A percentile compares a stretch with the other conserved stretches of the same genome.
These are phyloP conservation scores for Coemansia sp. DNA, from an alignment of 192 early-diverging fungal species.

Conservation along the genomic window DNA sequence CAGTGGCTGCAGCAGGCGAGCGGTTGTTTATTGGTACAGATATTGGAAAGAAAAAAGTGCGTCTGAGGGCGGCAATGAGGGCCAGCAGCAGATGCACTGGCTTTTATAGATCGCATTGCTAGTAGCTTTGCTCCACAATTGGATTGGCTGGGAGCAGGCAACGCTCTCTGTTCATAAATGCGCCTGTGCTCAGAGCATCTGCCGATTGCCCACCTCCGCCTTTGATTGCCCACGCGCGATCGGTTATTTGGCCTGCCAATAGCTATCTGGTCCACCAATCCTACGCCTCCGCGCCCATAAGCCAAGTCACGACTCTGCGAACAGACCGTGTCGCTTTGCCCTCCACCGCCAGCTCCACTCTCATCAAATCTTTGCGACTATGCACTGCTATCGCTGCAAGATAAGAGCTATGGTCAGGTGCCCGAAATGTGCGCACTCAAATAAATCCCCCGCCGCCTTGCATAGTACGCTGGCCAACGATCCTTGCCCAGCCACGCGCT, in stretches of 20 bases:
- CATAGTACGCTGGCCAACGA: background rate
- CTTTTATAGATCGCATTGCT: background rate
- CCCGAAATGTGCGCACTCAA: slow-evolving; percentile 6
- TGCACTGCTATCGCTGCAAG: slow-evolving; percentile 7
- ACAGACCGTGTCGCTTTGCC: slow-evolving; percentile 5
- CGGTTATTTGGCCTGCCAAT: background rate
- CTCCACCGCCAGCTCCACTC: background rate
- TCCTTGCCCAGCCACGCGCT: background rate
- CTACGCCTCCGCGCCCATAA: background rate
- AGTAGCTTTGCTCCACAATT: background rate
- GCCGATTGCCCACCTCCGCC: slow-evolving; percentile 7
- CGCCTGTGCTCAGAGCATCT: background rate
- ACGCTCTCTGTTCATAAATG: slow-evolving; percentile 1
- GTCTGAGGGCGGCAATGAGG: background rate
- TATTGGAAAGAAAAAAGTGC: background rate
- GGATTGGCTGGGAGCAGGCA: background rate
- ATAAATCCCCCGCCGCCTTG: slow-evolving; percentile 1
- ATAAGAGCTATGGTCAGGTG: slow-evolving; percentile 9
- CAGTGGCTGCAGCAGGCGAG: slow-evolving; percentile 10
- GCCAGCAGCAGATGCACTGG: background rate
- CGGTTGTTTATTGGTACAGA: slow-evolving; percentile 12
- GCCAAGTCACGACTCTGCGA: slow-evolving; percentile 2
- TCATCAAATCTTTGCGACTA: background rate
- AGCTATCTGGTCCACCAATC: background rate
- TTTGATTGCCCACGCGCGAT: slow-evolving; percentile 10